These are phyloP conservation scores for Eucalyptus virginea DNA, from an alignment of 345 rosid genomes.

Conservation along the genomic window DNA sequence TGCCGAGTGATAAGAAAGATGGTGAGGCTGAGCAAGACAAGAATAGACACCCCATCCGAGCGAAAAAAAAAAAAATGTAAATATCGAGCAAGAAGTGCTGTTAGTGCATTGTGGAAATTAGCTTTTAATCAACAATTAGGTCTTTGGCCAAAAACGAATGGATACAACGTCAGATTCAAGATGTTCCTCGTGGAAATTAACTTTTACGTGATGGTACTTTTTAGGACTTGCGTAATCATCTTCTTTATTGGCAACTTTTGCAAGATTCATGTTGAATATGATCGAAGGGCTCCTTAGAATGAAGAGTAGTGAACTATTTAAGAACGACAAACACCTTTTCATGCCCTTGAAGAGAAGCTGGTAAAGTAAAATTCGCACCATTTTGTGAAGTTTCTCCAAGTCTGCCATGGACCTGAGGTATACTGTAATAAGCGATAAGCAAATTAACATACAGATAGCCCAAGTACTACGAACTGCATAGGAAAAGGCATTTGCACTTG, in stretches of 20 bases:
- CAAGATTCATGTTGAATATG: neutral
- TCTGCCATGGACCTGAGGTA: constrained; percentile 52
- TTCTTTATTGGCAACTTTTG: too few relatives aligned
- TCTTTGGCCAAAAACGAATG: neutral
- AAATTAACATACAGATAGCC: neutral
- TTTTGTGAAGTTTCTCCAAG: constrained; percentile 38
- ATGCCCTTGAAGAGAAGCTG: constrained; percentile 13
- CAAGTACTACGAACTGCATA: neutral
- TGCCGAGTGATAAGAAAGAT: too few relatives aligned
- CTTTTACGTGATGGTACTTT: too few relatives aligned
- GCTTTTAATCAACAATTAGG: neutral
- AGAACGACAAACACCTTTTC: constrained; percentile 34
- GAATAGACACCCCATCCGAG: too few relatives aligned
- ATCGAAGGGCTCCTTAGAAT: too few relatives aligned
- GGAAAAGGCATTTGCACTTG: constrained; percentile 8
- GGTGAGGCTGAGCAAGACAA: too few relatives aligned
- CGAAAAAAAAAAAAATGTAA: too few relatives aligned
- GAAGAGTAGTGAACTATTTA: neutral
- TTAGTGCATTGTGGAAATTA: too few relatives aligned
- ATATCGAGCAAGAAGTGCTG: too few relatives aligned
- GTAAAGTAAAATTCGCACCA: constrained; percentile 28
- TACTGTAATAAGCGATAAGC: constrained; percentile 16
- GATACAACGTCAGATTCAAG: neutral
- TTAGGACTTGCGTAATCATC: too few relatives aligned
- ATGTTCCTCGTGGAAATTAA: too few relatives aligned